Evolutionary conservation across 176 grass and related monocot species (phyloP).

Genomic region (Hyparrhenia diplandra): DNA sequence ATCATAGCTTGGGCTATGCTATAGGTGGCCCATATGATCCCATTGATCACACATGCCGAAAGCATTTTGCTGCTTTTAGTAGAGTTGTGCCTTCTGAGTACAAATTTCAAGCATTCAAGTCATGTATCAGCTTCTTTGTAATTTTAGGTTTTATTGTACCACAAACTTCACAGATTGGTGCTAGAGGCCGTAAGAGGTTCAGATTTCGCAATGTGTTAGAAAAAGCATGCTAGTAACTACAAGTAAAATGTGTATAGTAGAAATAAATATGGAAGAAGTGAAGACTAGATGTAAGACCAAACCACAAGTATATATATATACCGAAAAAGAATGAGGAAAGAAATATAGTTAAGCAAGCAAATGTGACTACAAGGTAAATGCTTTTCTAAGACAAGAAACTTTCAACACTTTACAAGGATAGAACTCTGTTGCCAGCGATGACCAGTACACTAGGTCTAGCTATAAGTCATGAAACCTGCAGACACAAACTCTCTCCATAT

Average conservation of each 20-base stretch:
- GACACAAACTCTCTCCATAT: background rate
- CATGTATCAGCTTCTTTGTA: conserved; percentile 53
- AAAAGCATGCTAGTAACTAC: background rate
- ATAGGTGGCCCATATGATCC: conserved; percentile 70
- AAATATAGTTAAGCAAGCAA: background rate
- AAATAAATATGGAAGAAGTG: background rate
- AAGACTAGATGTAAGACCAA: background rate
- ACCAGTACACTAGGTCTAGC: background rate
- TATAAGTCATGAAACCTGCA: background rate
- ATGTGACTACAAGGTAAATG: background rate
- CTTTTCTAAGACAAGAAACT: background rate
- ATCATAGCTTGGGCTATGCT: conserved; percentile 42
- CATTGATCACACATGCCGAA: conserved; percentile 73
- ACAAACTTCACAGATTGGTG: conserved; percentile 85
- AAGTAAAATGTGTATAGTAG: conserved; percentile 2
- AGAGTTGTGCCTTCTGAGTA: conserved; percentile 64
- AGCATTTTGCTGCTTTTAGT: conserved; percentile 93
- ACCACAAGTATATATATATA: background rate
- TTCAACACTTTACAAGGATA: background rate
- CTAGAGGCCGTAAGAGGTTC: conserved; percentile 48
- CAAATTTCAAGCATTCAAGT: conserved; percentile 95
- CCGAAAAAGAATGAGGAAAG: background rate
- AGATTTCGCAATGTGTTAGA: conserved; percentile 21
- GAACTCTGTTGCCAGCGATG: background rate
- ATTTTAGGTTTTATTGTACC: conserved; percentile 61